Percentiles rank a stretch among this genome's conserved stretches.
Evolutionary conservation across 768 basidiomycete species (phyloP).

Genomic region (Piloderma croceum): DNA sequence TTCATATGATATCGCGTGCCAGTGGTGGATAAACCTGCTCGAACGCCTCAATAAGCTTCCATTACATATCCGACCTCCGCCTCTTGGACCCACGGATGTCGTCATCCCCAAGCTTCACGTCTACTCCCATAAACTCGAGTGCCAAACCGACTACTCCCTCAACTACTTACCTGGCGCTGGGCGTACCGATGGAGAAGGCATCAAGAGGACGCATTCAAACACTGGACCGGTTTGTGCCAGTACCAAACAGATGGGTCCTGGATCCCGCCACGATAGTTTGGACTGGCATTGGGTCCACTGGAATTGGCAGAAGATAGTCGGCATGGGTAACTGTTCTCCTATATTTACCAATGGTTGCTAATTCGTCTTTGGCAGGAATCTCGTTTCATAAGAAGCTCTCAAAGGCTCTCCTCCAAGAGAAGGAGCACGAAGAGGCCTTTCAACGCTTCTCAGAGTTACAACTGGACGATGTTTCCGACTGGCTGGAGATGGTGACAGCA

Average conservation of each 20-base stretch:
- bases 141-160: conserved; percentile 14
- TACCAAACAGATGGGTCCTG: conserved; percentile 35
- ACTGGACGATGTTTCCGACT: conserved; percentile 4
- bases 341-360: no score
- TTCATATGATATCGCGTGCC: conserved; percentile 32
- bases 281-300: conserved; percentile 22
- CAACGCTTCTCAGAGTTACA: not conserved
- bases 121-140: conserved; percentile 16
- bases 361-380: no score
- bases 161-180: conserved; percentile 20
- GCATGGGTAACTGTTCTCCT: not conserved
- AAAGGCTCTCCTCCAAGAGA: conserved; percentile 6
- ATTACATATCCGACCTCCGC: not conserved
- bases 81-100: not conserved
- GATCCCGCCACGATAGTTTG: conserved; percentile 19
- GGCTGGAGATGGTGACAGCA: conserved; percentile 2
- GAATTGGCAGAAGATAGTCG: conserved; percentile 12
- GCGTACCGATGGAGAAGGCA: conserved; percentile 30
- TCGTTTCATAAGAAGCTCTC: conserved; percentile 4
- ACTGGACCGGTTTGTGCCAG: conserved; percentile 27
- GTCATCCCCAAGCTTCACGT: conserved; percentile 16
- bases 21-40: conserved; percentile 13
- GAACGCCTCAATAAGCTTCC: not conserved
- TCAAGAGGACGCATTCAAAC: conserved; percentile 27
- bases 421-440: conserved; percentile 2